Evolutionary conservation across 2,329 filamentous ascomycete species (phyloP).

Genomic region (Mariannaea sp.): DNA sequence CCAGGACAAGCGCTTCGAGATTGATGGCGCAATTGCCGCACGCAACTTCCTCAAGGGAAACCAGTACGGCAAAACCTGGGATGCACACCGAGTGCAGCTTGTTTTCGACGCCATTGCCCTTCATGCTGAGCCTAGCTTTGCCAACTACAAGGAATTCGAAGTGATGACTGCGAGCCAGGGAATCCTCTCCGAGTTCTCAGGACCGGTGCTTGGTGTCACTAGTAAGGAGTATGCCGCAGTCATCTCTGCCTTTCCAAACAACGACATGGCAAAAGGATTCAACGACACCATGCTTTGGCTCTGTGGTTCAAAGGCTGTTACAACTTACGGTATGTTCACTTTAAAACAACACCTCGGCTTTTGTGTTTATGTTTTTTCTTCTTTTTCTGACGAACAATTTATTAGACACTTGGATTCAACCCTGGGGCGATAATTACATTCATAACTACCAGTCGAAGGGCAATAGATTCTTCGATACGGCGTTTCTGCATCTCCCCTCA

Average conservation of each 20-base stretch:
- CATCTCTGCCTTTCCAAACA: background rate
- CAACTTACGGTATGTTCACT: slow-evolving; percentile 8
- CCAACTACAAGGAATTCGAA: slow-evolving; percentile 18
- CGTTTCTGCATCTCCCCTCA: background rate
- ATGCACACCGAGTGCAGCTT: background rate
- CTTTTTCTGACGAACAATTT: too few relatives aligned
- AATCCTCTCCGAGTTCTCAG: slow-evolving; percentile 12
- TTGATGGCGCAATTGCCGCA: slow-evolving; percentile 16
- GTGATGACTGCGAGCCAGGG: slow-evolving; percentile 12
- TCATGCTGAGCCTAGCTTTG: slow-evolving; percentile 12
- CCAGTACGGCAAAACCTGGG: slow-evolving; percentile 10
- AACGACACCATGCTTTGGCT: slow-evolving; percentile 19
- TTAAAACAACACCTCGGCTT: too few relatives aligned
- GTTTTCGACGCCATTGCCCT: slow-evolving; percentile 21
- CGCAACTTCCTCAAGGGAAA: slow-evolving; percentile 8
- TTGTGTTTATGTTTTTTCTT: too few relatives aligned
- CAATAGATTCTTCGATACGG: slow-evolving; percentile 10
- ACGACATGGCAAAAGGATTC: slow-evolving; percentile 3
- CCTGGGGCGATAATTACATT: slow-evolving; percentile 20
- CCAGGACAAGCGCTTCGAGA: slow-evolving; percentile 12
- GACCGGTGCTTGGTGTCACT: slow-evolving; percentile 1
- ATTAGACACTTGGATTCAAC: slow-evolving; percentile 19
- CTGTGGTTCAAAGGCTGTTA: slow-evolving; percentile 15
- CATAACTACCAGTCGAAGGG: background rate
- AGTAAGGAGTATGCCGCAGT: slow-evolving; percentile 2